Evolutionary conservation across 176 grass and related monocot species (phyloP).

Genomic region (Thalia dealbata): DNA sequence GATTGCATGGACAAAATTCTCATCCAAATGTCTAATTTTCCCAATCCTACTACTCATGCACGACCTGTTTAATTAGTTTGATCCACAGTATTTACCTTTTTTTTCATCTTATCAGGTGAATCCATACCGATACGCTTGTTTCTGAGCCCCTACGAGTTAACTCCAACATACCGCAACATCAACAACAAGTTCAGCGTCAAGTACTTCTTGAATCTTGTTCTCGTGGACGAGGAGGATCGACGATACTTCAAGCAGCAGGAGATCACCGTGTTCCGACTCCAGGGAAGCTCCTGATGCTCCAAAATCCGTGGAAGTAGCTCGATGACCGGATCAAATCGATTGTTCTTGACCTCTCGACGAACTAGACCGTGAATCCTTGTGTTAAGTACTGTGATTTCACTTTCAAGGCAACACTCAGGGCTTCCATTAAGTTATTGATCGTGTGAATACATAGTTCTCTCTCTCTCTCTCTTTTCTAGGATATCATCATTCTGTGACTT

Average conservation of each 20-base stretch:
- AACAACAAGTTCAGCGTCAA: constrained; percentile 97
- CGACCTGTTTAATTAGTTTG: too few relatives aligned
- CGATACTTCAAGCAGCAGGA: constrained; percentile 99
- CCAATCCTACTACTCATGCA: too few relatives aligned
- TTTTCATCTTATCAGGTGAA: constrained; percentile 13
- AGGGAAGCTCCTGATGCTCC: constrained; percentile 22
- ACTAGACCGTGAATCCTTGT: not conserved
- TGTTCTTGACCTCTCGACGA: not conserved
- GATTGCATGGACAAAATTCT: too few relatives aligned
- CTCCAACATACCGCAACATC: constrained; percentile 63
- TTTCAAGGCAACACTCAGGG: not conserved
- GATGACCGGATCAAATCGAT: not conserved
- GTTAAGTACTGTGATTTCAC: not conserved
- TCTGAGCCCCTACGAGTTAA: constrained; percentile 54
- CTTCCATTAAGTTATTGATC: not conserved
- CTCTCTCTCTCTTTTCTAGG: too few relatives aligned
- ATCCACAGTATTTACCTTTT: too few relatives aligned
- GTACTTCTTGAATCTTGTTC: constrained; percentile 92
- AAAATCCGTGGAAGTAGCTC: not conserved
- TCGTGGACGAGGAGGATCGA: constrained; percentile 91
- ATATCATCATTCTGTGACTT: too few relatives aligned
- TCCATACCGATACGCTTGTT: constrained; percentile 76
- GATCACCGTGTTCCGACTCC: constrained; percentile 64
- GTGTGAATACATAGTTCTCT: too few relatives aligned
- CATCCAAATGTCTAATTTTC: too few relatives aligned